Evolutionary conservation across 2,329 filamentous ascomycete genomes (phyloP), one percentile per base, ranked within the genome.

Genomic region (Fusarium lateritium): DNA sequence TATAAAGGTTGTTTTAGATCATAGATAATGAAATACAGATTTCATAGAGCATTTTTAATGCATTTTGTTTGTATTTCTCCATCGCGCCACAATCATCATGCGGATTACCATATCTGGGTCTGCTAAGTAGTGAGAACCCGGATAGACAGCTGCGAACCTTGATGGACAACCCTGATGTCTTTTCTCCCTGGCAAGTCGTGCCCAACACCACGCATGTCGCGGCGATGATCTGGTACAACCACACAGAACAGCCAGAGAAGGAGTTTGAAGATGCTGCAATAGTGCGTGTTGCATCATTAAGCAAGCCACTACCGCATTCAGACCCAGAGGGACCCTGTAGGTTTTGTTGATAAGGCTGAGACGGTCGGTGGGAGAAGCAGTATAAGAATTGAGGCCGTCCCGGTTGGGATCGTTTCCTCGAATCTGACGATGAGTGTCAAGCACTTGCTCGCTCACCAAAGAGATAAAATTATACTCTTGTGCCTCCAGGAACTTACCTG

Each of bases 141-240:
- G 73, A 75, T 75, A 74, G 71, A 51, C 58, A 68, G 17, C 2
- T 26, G 60, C 40, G 69, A 42, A 73, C 73, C 73, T 65, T 71
- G 73, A 75, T 75, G 73, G 73, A 14, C 64, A 74, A 75, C 73
- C 73, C 52, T 73, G 73, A 74, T 75, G 73, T 66, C 71, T 71
- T 55, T 45, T 15, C 21, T 36, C 5, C 54, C 24, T 26, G 28
- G 38, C 57, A 55, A 44, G 44, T 31, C 40, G 33, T 17, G 14
- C 17, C 61, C 42, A 56, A 62, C 53, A 61, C 55, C 58, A 57
- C 63, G 42, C 44, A 42, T 54, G 46, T 60, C 47, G 40, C 43
- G 33, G 58, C 13, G 34, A 49, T 50, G 42, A 40, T 39, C 45
- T 43, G 22, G 53, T 38, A 42, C 46, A 57, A 57, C 46, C 46